Base-by-base conservation (phyloP, 148 eudicot species). In the Spergularia marina region DNA sequence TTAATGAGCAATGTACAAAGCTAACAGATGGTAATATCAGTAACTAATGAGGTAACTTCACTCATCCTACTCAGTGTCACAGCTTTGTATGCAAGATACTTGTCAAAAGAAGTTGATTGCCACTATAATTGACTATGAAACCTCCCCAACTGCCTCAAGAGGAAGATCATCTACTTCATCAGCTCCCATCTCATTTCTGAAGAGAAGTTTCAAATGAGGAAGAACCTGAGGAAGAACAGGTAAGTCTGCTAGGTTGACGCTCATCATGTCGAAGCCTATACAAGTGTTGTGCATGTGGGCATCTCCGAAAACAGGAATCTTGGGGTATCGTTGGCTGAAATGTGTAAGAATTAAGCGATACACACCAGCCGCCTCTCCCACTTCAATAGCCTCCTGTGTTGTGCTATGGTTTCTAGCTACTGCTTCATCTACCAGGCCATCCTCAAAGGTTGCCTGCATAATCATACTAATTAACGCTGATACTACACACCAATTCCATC, bases 401-500 rank as follows among this genome's bases (percentile, higher is more conserved):
- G 98, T 94, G 84, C 98, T 94, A 83, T 94, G 98, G 82, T 94
- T 94, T 84, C 85, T 83, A n/a, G 91, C 96, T 69, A 91, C 80
- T 6, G 98, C 98, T 80, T 94, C 98, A 4, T 94, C 93, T 65
- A 77, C 77, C 89, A 94, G 54, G 16, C 81, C 88, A 76, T 94
- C 98, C 83, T 94, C 98, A 79, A 94, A 94, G 23, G 98, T 94
- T 47, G 98, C 98, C 98, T 94, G 89, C 82, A 85, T 55, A 53
- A 68, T 8, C 47, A 72, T 15, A 57, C 55, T 25, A 18, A n/a
- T 68, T 68, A 47, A 18, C 5, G 62, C 62, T 18, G 62, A 58
- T 7, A 44, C 49, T 5, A 44, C 10, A 44, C 49, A 44, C 3
- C 34, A 60, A 10, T 60, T 18, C 12, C 68, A 39, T 65, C 47